Evolutionary conservation across 1,284 basidiomycete species (phyloP).

Genomic region (Trichosporon ovoides): DNA sequence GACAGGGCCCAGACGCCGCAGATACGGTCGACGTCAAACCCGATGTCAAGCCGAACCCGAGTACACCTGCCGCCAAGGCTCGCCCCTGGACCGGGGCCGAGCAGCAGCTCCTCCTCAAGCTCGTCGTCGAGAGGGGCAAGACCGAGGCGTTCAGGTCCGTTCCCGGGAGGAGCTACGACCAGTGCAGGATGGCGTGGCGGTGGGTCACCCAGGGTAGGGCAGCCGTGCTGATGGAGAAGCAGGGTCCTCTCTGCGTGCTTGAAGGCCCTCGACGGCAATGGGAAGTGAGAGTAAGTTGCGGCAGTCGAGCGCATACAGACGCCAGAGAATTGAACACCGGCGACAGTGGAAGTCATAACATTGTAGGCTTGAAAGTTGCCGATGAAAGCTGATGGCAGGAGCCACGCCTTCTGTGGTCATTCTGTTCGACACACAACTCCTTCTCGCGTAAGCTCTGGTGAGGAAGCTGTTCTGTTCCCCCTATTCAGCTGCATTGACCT

Average conservation of each 20-base stretch:
- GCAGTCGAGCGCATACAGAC: too few relatives aligned
- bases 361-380: too few relatives aligned
- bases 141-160: slow-evolving; percentile 1
- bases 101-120: neutral
- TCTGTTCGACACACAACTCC: too few relatives aligned
- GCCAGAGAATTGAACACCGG: neutral
- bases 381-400: too few relatives aligned
- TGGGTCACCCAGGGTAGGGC: neutral
- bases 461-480: too few relatives aligned
- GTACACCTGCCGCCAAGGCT: neutral
- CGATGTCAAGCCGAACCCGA: neutral
- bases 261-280: neutral
- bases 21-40: too few relatives aligned
- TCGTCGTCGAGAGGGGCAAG: neutral
- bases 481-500: too few relatives aligned
- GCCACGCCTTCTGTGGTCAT: too few relatives aligned
- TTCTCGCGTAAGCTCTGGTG: too few relatives aligned
- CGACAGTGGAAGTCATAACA: neutral
- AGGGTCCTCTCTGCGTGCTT: neutral
- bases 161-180: neutral
- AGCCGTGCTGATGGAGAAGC: neutral
- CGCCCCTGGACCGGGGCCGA: neutral
- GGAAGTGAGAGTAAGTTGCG: neutral
- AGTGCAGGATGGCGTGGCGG: slow-evolving; percentile 3
- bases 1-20: too few relatives aligned